Percentiles rank a stretch among this genome's conserved stretches.
Conservation (phyloP, 257 asterid species). For the Capsicum baccatum region DNA sequence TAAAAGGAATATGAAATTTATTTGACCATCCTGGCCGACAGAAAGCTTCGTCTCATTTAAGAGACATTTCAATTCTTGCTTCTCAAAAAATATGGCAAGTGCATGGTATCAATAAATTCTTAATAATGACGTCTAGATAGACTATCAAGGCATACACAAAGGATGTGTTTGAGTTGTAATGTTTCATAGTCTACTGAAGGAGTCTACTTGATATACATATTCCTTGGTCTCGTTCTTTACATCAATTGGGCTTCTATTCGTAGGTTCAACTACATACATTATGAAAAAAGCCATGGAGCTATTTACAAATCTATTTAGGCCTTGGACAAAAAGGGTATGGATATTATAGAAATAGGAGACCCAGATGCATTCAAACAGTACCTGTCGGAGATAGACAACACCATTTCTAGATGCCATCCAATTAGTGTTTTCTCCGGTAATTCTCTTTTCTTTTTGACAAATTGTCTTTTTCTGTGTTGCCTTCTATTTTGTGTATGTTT, state of each 20-base stretch:
- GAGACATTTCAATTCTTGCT: background rate
- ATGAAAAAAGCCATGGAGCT: constrained; percentile 82
- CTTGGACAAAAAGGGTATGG: constrained; percentile 90
- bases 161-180: background rate
- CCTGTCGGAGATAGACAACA: constrained; percentile 83
- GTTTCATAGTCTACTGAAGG: constrained; percentile 17
- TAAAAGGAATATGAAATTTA: background rate
- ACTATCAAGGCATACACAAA: background rate
- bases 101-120: constrained; percentile 19
- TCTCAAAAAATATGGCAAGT: background rate
- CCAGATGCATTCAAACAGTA: constrained; percentile 86
- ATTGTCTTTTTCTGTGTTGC: background rate
- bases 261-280: constrained; percentile 80
- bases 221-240: background rate
- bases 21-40: background rate
- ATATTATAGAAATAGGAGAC: constrained; percentile 85
- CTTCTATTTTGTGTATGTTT: background rate
- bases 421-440: constrained; percentile 94
- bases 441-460: constrained; percentile 31
- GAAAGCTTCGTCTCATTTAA: background rate
- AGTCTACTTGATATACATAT: background rate
- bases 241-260: constrained; percentile 17
- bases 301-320: constrained; percentile 90
- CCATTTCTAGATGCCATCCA: constrained; percentile 97
- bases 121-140: constrained; percentile 18